These are phyloP conservation scores for Solanum medicagineum DNA, from an alignment of 257 asterid genomes.

Conservation along the genomic window DNA sequence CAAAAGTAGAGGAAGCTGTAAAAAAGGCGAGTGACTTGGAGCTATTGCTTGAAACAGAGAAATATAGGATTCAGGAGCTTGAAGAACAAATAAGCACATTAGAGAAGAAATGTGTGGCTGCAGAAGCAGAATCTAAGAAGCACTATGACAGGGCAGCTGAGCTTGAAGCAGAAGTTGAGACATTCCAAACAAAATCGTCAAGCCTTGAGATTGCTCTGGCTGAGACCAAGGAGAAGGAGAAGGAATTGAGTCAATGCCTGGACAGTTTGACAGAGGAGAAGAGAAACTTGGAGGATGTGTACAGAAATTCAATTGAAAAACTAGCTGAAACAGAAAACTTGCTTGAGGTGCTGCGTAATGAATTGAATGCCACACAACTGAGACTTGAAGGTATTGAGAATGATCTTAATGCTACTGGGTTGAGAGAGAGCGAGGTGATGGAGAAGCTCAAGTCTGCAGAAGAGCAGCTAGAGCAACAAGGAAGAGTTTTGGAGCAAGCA, in stretches of 20 bases:
- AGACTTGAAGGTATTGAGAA: conserved; percentile 50
- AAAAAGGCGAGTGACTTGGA: conserved; percentile 57
- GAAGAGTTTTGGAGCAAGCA: conserved; percentile 41
- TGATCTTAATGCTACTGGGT: conserved; percentile 42
- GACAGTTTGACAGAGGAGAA: conserved; percentile 48
- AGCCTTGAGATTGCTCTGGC: conserved; percentile 53
- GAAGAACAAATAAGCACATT: conserved; percentile 57
- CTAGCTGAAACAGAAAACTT: conserved; percentile 55
- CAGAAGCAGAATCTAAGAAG: conserved; percentile 38
- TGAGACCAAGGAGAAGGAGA: conserved; percentile 53
- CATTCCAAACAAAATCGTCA: conserved; percentile 43
- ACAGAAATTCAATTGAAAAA: conserved; percentile 40
- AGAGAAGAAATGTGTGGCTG: conserved; percentile 38
- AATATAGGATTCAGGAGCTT: conserved; percentile 64
- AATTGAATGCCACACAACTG: conserved; percentile 42
- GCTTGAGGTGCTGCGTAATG: conserved; percentile 38
- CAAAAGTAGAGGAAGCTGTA: conserved; percentile 47
- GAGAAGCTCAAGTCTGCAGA: conserved; percentile 71
- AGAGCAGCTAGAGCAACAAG: conserved; percentile 57
- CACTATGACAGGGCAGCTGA: conserved; percentile 42
- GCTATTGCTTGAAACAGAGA: conserved; percentile 69
- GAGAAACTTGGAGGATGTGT: conserved; percentile 37
- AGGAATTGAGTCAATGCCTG: conserved; percentile 34
- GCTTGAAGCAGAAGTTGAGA: conserved; percentile 55
- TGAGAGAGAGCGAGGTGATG: conserved; percentile 38